Conservation (phyloP, 805 yeast species). For the Candida endomychidarum region DNA sequence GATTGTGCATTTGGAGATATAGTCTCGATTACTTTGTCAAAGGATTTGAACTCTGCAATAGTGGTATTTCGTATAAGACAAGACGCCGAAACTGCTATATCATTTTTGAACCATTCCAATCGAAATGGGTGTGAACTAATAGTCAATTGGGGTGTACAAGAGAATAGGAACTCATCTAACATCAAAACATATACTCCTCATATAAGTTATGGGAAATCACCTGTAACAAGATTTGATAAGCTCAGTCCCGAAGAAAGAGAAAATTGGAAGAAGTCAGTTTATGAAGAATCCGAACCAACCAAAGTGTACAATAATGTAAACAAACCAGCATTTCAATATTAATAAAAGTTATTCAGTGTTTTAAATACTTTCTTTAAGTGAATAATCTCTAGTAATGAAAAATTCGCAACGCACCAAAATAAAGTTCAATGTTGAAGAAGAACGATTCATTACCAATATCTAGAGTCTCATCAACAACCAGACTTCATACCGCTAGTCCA, state of each 20-base stretch:
- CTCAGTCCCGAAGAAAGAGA: constrained; percentile 1
- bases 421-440: constrained; percentile 6
- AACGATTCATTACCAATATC: constrained; percentile 33
- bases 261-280: constrained; percentile 1
- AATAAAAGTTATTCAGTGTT: neutral
- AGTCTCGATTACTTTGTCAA: constrained; percentile 23
- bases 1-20: constrained; percentile 65
- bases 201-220: constrained; percentile 2
- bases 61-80: constrained; percentile 30
- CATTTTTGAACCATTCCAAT: constrained; percentile 29
- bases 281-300: constrained; percentile 8
- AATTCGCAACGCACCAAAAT: too few relatives aligned
- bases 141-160: constrained; percentile 31
- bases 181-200: constrained; percentile 1
- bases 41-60: constrained; percentile 22
- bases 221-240: constrained; percentile 5
- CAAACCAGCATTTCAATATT: constrained; percentile 6
- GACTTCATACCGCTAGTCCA: constrained; percentile 27
- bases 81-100: constrained; percentile 39
- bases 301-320: constrained; percentile 1
- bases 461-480: constrained; percentile 33
- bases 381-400: neutral
- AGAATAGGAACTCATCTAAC: neutral
- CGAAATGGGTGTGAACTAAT: constrained; percentile 29
- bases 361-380: neutral